Percentiles rank a stretch among this genome's conserved stretches.
These are phyloP conservation scores for Nigrospora oryzae DNA, from an alignment of 2,329 filamentous ascomycete genomes.

Conservation along the genomic window DNA sequence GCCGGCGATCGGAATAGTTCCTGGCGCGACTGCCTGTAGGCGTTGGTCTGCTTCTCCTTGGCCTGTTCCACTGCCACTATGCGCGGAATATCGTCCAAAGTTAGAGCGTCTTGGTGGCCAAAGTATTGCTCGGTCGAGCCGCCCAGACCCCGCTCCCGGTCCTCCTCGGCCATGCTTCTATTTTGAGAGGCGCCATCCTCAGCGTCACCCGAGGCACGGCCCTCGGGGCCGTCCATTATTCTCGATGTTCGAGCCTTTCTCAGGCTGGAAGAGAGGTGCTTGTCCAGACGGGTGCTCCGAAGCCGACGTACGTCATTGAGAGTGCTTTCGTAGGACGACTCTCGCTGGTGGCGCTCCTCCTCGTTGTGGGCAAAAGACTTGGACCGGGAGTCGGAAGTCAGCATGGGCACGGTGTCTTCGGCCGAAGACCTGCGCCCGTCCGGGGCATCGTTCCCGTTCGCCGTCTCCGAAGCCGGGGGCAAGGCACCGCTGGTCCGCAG, in stretches of 20 bases:
- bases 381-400: conserved; percentile 61
- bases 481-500: conserved; percentile 76
- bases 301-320: conserved; percentile 90
- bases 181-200: conserved; percentile 42
- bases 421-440: conserved; percentile 50
- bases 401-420: conserved; percentile 41
- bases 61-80: conserved; percentile 95
- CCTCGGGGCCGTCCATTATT: conserved; percentile 83
- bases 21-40: conserved; percentile 66
- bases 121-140: conserved; percentile 74
- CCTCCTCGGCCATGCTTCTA: conserved; percentile 67
- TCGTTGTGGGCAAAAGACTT: conserved; percentile 60
- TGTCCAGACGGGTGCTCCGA: conserved; percentile 87
- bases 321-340: conserved; percentile 86
- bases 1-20: conserved; percentile 51
- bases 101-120: conserved; percentile 82
- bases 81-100: conserved; percentile 89
- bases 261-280: conserved; percentile 87
- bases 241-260: conserved; percentile 83
- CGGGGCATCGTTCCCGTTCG: conserved; percentile 54
- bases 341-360: conserved; percentile 50
- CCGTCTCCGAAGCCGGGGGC: conserved; percentile 66
- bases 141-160: conserved; percentile 61
- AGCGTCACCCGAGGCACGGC: conserved; percentile 60
- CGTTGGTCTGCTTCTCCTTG: conserved; percentile 76